Evolutionary conservation across 2,329 filamentous ascomycete genomes (phyloP).

Genomic region (Hypoxylon sp.): DNA sequence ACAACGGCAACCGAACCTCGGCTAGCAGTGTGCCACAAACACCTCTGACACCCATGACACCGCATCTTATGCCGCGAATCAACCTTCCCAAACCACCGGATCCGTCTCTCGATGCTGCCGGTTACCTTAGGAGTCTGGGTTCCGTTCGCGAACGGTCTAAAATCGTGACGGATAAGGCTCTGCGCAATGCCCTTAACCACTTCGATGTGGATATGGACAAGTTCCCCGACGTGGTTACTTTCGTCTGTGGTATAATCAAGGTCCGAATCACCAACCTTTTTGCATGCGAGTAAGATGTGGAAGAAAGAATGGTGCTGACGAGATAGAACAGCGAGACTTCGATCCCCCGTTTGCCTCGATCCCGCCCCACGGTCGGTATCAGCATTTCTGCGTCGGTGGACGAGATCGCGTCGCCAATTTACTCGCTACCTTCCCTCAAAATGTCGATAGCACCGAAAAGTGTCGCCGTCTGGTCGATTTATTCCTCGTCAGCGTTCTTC

Average conservation of each 20-base stretch:
- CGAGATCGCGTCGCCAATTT: slow-evolving; percentile 54
- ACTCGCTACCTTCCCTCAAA: slow-evolving; percentile 46
- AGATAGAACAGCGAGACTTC: slow-evolving; percentile 43
- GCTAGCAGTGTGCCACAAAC: slow-evolving; percentile 59
- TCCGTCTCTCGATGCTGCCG: slow-evolving; percentile 85
- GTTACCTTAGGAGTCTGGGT: slow-evolving; percentile 88
- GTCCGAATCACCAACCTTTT: slow-evolving; percentile 55
- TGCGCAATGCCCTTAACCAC: slow-evolving; percentile 79
- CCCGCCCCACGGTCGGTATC: slow-evolving; percentile 67
- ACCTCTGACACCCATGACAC: slow-evolving; percentile 62
- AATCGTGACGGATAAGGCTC: slow-evolving; percentile 78
- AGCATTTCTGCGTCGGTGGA: slow-evolving; percentile 68
- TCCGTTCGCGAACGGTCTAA: slow-evolving; percentile 83
- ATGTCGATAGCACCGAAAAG: slow-evolving; percentile 50
- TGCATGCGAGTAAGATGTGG: background rate
- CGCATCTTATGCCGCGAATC: slow-evolving; percentile 70
- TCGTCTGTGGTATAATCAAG: slow-evolving; percentile 95
- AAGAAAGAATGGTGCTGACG: slow-evolving; percentile 20
- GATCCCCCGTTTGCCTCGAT: slow-evolving; percentile 53
- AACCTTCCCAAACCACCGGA: slow-evolving; percentile 86
- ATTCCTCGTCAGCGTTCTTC: slow-evolving; percentile 77
- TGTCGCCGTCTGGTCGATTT: slow-evolving; percentile 64
- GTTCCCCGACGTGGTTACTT: slow-evolving; percentile 82
- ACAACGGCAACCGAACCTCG: slow-evolving; percentile 58
- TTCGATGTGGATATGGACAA: slow-evolving; percentile 90